These are phyloP conservation scores for Saccharomycopsis sp. DNA, from an alignment of 805 yeast genomes.

Conservation along the genomic window DNA sequence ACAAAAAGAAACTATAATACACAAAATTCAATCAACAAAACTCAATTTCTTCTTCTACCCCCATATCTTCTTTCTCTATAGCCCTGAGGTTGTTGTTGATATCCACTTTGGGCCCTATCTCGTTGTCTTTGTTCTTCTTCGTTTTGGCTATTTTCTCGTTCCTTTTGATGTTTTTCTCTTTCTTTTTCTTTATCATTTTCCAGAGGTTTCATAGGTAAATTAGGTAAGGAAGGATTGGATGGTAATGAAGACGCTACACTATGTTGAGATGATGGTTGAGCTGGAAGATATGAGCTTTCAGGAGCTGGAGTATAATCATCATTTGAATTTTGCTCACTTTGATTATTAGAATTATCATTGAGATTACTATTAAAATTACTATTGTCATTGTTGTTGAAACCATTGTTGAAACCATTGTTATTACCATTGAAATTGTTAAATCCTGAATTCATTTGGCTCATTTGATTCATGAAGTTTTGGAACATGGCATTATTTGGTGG, in stretches of 20 bases:
- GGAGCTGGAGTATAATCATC: too few relatives aligned
- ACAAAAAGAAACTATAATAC: too few relatives aligned
- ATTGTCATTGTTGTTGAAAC: constrained; percentile 1
- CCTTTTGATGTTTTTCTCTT: not conserved
- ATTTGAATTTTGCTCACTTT: too few relatives aligned
- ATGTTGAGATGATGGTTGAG: too few relatives aligned
- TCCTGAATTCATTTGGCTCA: constrained; percentile 1
- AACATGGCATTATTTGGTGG: not conserved
- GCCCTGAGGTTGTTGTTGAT: not conserved
- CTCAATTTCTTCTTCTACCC: constrained; percentile 63
- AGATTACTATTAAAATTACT: not conserved
- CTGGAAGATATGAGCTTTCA: too few relatives aligned
- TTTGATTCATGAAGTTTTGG: constrained; percentile 1
- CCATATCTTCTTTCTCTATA: constrained; percentile 27
- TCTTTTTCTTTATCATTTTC: not conserved
- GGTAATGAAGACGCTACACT: too few relatives aligned
- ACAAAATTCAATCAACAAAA: too few relatives aligned
- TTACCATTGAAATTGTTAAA: constrained; percentile 1
- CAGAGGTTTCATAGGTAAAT: not conserved
- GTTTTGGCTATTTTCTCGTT: not conserved
- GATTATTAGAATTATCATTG: not conserved
- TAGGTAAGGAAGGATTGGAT: not conserved
- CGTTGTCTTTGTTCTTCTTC: not conserved
- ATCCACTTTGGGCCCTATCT: not conserved
- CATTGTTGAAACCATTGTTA: not conserved